These are phyloP conservation scores for Pyrrhoderma lamaoense DNA, from an alignment of 1,284 basidiomycete species.

Conservation along the genomic window DNA sequence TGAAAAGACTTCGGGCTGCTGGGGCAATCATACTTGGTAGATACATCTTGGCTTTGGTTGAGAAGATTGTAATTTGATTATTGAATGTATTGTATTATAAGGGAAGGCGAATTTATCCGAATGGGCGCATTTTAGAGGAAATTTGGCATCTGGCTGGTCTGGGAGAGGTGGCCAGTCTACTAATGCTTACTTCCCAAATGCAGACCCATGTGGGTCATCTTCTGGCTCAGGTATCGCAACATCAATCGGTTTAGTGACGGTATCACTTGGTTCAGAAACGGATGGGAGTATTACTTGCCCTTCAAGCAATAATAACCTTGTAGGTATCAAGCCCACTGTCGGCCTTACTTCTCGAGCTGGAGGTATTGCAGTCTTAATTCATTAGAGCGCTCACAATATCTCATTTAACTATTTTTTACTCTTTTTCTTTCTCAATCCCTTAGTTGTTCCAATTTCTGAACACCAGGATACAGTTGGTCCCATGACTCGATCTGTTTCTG, in stretches of 20 bases:
- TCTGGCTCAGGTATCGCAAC: slow-evolving; percentile 56
- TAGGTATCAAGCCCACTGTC: slow-evolving; percentile 55
- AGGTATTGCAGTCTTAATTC: slow-evolving; percentile 30
- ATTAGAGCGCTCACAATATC: no score
- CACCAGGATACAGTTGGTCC: slow-evolving; percentile 63
- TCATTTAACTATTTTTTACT: not conserved
- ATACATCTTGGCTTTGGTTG: not conserved
- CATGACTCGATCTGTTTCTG: slow-evolving; percentile 49
- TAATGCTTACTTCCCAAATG: slow-evolving; percentile 52
- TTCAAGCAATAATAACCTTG: slow-evolving; percentile 44
- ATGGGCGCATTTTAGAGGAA: slow-evolving; percentile 53
- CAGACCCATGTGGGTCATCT: slow-evolving; percentile 58
- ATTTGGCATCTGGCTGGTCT: slow-evolving; percentile 54
- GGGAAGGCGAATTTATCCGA: slow-evolving; percentile 63
- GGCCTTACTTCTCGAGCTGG: slow-evolving; percentile 58
- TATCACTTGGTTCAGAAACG: slow-evolving; percentile 57
- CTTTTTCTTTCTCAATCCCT: not conserved
- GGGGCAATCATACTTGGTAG: slow-evolving; percentile 39
- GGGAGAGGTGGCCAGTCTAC: slow-evolving; percentile 59
- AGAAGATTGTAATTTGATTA: not conserved
- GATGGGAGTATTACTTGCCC: slow-evolving; percentile 57
- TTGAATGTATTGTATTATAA: slow-evolving; percentile 17
- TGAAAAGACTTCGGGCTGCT: slow-evolving; percentile 32
- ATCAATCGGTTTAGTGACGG: slow-evolving; percentile 55
- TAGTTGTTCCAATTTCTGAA: slow-evolving; percentile 53